Evolutionary conservation across 164 flowering plant species (phyloP).

Genomic region (Aristolochia fimbriata): DNA sequence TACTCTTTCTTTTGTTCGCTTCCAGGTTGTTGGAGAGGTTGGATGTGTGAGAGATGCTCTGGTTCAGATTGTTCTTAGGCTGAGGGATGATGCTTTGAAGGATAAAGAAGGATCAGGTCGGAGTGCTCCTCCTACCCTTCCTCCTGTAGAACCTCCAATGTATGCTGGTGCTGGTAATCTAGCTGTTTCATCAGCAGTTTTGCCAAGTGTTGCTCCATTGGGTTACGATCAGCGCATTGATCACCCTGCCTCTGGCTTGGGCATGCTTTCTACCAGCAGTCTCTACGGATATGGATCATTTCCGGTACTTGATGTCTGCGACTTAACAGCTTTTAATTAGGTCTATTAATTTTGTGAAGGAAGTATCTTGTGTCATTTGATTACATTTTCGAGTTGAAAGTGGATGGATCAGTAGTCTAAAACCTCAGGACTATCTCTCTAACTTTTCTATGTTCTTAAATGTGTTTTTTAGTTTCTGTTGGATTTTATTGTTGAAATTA

Average conservation of each 20-base stretch:
- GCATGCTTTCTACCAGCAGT: conserved; percentile 51
- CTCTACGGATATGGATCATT: conserved; percentile 72
- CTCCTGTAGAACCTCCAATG: conserved; percentile 23
- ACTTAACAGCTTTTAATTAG: too few species aligned
- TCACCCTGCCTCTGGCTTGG: conserved; percentile 18
- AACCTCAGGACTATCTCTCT: too few species aligned
- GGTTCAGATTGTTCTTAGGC: conserved; percentile 78
- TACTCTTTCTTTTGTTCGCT: not conserved
- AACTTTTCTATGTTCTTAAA: too few species aligned
- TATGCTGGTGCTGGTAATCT: conserved; percentile 15
- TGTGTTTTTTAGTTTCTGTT: too few species aligned
- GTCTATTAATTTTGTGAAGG: too few species aligned
- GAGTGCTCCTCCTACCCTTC: conserved; percentile 38
- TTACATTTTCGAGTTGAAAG: too few species aligned
- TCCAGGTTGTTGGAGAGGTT: conserved; percentile 67
- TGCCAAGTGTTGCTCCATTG: conserved; percentile 44
- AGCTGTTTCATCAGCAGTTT: conserved; percentile 31
- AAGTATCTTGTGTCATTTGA: too few species aligned
- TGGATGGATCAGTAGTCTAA: too few species aligned
- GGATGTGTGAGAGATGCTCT: conserved; percentile 79
- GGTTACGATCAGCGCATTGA: conserved; percentile 69
- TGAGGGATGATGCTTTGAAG: conserved; percentile 76
- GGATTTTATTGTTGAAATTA: too few species aligned
- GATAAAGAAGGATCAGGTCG: conserved; percentile 43
- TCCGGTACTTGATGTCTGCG: conserved; percentile 33